Evolutionary conservation across 176 grass and related monocot species (phyloP), one percentile per base, ranked within the genome.

Genomic region (Zoysia japonica): DNA sequence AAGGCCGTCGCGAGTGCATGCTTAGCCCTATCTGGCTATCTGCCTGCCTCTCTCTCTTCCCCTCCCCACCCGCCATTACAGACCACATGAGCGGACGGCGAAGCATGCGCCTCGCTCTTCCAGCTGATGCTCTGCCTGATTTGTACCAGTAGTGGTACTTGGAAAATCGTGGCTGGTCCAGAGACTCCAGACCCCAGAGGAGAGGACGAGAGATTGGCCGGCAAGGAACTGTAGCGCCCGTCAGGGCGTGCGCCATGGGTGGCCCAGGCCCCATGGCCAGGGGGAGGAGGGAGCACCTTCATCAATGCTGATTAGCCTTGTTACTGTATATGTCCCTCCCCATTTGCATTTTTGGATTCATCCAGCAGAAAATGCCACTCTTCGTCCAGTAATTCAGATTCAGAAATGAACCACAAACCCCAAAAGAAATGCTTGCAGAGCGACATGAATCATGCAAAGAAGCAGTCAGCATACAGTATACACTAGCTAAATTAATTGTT

Each of bases 1-100:
- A 89, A 78, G 78, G 59, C 60, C 82, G 28, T 68, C 61, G n/a
- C 67, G 87, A 61, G 37, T 77, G 67, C 75, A 69, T 72, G 77
- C 78, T 77, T 64, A 70, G 20, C 65, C 76, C 76, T 70, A 72
- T 36, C 28, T 28, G 28, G 28, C 28, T 28, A 28, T 28, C 71
- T 5, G 45, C 28, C 37, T 7, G 3, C 14, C 17, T 45, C 57
- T n/a, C 28, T 28, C 36, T 46, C 61, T 13, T 54, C 12, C 11
- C 5, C 9, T 0, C 20, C 13, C 70, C 28, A 28, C 15, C 17
- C 17, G 63, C 84, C 77, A 86, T 86, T 67, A 38, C 11, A 68
- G 37, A 15, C 70, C 35, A 37, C 60, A 56, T 41, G 20, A 28
- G 28, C 28, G 0, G 28, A 28, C 28, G 28, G 28, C 5, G 36